Conservation (phyloP, 2,329 filamentous ascomycete species). For the Cryphonectria nitschkei region DNA sequence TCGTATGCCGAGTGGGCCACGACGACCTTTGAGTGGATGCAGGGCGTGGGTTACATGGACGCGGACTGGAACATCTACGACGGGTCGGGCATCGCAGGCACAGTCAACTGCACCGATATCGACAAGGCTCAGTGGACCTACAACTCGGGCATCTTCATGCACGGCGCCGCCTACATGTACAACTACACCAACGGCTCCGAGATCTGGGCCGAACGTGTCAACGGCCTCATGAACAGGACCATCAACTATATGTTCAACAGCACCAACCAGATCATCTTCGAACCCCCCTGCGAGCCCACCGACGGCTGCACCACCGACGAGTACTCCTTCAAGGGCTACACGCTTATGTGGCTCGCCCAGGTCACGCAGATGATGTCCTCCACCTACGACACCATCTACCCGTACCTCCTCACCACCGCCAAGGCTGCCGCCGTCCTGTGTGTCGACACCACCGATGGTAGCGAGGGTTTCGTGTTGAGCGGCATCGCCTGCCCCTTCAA, state of each 20-base stretch:
- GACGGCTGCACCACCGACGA: constrained; percentile 70
- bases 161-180: constrained; percentile 71
- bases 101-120: constrained; percentile 58
- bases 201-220: constrained; percentile 58
- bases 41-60: constrained; percentile 56
- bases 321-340: constrained; percentile 71
- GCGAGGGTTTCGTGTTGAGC: constrained; percentile 59
- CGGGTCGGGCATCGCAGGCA: constrained; percentile 56
- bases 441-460: constrained; percentile 59
- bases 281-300: constrained; percentile 65
- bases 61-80: constrained; percentile 63
- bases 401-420: constrained; percentile 60
- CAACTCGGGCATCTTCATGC: constrained; percentile 63
- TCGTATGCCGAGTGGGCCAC: constrained; percentile 64
- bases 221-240: constrained; percentile 57
- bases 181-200: constrained; percentile 59
- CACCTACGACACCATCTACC: constrained; percentile 56
- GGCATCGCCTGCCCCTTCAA: constrained; percentile 66
- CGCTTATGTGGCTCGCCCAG: constrained; percentile 66
- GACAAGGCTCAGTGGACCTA: constrained; percentile 68
- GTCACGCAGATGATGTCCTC: constrained; percentile 64
- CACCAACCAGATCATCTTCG: constrained; percentile 64
- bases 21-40: constrained; percentile 63
- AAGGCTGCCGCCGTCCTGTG: constrained; percentile 65
- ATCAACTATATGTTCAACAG: constrained; percentile 55